Evolutionary conservation across 371 early-diverging fungal genomes (phyloP).

Genomic region (Apophysomyces variabilis): DNA sequence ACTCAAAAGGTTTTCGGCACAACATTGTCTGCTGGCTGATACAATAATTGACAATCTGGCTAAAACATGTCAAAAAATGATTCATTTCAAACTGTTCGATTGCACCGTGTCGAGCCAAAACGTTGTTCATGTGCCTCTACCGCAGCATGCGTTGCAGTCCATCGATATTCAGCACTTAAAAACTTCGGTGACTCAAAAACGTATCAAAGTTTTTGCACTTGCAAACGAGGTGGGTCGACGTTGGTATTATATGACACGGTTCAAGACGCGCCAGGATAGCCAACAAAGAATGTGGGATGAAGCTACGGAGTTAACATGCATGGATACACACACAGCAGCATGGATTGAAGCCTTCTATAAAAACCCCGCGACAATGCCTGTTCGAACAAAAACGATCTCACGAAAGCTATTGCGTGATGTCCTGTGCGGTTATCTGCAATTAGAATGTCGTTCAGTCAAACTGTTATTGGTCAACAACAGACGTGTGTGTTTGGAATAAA

Average conservation of each 20-base stretch:
- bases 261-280: background rate
- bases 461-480: background rate
- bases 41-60: background rate
- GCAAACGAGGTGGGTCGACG: background rate
- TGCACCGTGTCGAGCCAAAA: background rate
- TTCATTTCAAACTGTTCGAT: background rate
- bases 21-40: background rate
- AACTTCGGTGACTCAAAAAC: background rate
- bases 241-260: background rate
- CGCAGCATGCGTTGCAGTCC: background rate
- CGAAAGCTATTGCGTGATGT: background rate
- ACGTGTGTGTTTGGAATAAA: conserved; percentile 6
- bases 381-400: background rate
- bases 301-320: background rate
- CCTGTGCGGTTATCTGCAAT: background rate
- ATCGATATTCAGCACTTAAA: background rate
- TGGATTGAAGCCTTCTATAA: conserved; percentile 8
- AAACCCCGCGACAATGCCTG: too few relatives aligned
- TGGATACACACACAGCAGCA: conserved; percentile 4
- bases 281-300: conserved; percentile 6
- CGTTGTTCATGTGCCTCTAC: background rate
- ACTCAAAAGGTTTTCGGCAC: background rate
- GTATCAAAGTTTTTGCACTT: background rate
- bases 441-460: background rate
- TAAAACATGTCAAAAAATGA: background rate